Base-by-base conservation (phyloP, 345 rosid species). In the Eutrema yunnanense region DNA sequence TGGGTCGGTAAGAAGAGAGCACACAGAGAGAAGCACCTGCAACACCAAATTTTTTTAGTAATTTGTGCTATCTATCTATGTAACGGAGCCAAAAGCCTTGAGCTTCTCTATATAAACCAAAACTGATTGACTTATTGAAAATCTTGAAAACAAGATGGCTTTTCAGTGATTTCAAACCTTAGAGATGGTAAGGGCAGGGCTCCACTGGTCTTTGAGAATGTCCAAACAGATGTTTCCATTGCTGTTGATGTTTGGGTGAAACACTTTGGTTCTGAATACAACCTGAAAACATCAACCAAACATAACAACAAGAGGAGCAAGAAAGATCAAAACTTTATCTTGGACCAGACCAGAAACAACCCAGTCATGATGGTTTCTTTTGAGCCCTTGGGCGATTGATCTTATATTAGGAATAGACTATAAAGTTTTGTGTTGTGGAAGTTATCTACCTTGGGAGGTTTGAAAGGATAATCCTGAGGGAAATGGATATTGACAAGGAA, bases 151-250 rank as follows among this genome's bases (percentile, higher is more conserved):
- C 6, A 9, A 44, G 2, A 41, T 57, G 44, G 5, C 5, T 26
- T 41, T 26, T 26, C 13, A 27, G 4, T 60, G 32, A 42, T 27
- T 11, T 37, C 40, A 38, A 32, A 86, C 90, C 87, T 87, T 87
- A 13, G 87, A 87, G 30, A 84, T 82, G 72, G 91, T 86, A 36
- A 86, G 91, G 11, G 88, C 91, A 57, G 87, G 91, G 67, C 91
- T 87, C 91, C 91, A 87, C 68, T 87, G 91, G 57, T 87, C 87
- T 70, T 85, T 87, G 52, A 87, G 86, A 70, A 83, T 84, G 76
- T 86, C 91, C 77, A 86, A 71, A 82, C 86, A 84, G 32, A 86
- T 86, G 68, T 77, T 87, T 29, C 91, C 91, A 47, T 83, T 87
- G 69, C 81, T 83, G 50, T 85, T 84, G 46, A 86, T 83, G 79